Conservation (phyloP, 169 alveolate species). For the Cryptosporidium ubiquitum region DNA sequence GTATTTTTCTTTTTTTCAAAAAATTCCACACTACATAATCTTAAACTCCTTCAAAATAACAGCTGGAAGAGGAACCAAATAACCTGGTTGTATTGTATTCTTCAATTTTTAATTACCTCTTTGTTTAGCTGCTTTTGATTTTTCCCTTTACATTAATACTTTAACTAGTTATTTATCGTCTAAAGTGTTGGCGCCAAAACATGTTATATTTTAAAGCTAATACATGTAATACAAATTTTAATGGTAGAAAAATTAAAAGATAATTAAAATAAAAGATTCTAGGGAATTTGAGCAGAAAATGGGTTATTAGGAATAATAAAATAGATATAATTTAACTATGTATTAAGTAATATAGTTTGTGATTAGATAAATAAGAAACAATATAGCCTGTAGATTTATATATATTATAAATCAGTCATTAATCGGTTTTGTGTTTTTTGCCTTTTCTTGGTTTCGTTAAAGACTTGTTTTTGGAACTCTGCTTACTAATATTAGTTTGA, state of each 20-base stretch:
- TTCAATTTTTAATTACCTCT: background rate
- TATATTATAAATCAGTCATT: background rate
- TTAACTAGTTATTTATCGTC: background rate
- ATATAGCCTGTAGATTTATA: background rate
- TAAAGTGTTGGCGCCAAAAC: constrained; percentile 7
- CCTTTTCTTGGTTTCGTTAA: constrained; percentile 6
- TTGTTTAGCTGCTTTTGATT: background rate
- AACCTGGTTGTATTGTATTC: background rate
- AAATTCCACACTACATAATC: background rate
- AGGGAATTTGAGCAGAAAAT: background rate
- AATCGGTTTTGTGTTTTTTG: constrained; percentile 36
- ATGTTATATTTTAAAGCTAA: background rate
- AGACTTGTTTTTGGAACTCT: background rate
- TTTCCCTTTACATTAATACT: background rate
- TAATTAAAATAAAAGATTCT: too few species aligned
- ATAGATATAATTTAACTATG: too few species aligned
- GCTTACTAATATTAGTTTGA: background rate
- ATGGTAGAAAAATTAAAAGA: too few species aligned
- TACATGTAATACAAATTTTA: background rate
- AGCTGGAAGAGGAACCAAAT: background rate
- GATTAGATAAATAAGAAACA: background rate
- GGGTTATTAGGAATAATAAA: background rate
- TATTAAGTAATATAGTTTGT: too few species aligned
- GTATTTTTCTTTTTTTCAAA: background rate
- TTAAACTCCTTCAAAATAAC: background rate